phyloP scores from a whole-genome alignment of 176 grass and related monocot species.

The Dendrocalamus sinicus region DNA sequence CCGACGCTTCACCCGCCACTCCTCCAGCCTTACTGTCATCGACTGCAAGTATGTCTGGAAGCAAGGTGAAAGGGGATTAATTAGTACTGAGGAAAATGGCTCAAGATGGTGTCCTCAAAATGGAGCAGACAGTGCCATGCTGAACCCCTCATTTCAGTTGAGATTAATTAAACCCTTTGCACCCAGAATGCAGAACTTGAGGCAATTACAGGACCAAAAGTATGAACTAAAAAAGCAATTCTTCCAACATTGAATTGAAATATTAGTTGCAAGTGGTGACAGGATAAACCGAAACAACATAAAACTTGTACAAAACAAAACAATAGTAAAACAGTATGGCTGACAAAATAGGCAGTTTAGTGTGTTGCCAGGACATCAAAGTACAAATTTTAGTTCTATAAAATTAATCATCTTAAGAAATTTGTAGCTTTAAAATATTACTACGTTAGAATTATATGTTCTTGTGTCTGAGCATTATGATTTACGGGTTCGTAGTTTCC shows the following conservation, averaged over 20 bases:
- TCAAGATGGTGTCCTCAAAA: neutral
- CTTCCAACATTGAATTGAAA: neutral
- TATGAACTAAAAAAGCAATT: neutral
- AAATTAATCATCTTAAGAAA: neutral
- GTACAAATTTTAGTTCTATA: neutral
- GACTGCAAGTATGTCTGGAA: conserved; percentile 87
- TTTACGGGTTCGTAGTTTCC: neutral
- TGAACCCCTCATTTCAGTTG: neutral
- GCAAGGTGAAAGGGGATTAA: neutral
- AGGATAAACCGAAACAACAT: neutral
- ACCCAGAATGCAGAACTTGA: neutral
- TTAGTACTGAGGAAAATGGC: neutral
- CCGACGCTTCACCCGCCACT: conserved; percentile 87
- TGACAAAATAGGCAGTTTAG: neutral
- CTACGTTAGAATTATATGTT: neutral
- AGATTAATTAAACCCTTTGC: neutral
- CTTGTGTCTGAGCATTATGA: neutral
- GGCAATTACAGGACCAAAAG: neutral
- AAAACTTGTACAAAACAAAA: neutral
- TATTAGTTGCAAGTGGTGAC: neutral
- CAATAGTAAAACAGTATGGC: neutral
- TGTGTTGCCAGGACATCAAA: neutral
- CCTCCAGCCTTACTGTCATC: conserved; percentile 80
- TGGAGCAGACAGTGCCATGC: neutral
- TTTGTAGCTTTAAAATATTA: neutral